Base-by-base conservation (phyloP, 2,329 filamentous ascomycete genomes). In the Apiospora malaysiana region DNA sequence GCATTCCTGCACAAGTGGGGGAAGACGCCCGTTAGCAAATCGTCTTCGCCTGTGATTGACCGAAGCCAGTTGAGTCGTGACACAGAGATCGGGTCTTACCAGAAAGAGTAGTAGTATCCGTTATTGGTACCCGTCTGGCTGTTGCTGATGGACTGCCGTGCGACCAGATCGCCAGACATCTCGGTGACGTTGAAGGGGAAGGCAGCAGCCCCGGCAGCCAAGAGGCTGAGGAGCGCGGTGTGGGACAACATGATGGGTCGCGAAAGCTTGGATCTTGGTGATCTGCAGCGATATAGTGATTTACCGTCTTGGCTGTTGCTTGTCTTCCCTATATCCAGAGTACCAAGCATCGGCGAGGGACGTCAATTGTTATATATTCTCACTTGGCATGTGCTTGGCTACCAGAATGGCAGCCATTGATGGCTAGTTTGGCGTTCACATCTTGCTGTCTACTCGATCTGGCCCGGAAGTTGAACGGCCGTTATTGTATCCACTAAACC, bases 31-130 rank as follows among this genome's bases (percentile, higher is more conserved):
- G 18, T 40, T 10, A 40, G 32, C 9, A 21, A 14, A 8, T 32
- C 12, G 16, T 16, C 12, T n/a, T 7, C 32, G 37, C 8, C 9
- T 23, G 4, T 42, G 16, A 4, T 25, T 4, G 40, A 42, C 5
- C 18, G 32, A 40, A 42, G 59, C 59, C 10, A n/a, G 32, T 40
- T 7, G 40, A 16, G n/a, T n/a, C 27, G 32, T 42, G 12, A 16
- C 8, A 7, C 12, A 10, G 3, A 12, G 2, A 21, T 10, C 12
- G 40, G n/a, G 32, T 40, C 65, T 67, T 46, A 67, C 65, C 65
- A 67, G 65, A 67, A 67, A 27, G 65, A 67, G 65, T 67, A 67
- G 40, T 67, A 67, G 65, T 67, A 67, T 10, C 65, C 65, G 10
- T 67, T 67, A 42, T 67, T 67, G 65, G 65, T 67, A 14, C 65